A percentile compares a stretch with the other conserved stretches of the same genome.
phyloP scores from a whole-genome alignment of 768 basidiomycete genomes.

The Tephrocybe rancida region DNA sequence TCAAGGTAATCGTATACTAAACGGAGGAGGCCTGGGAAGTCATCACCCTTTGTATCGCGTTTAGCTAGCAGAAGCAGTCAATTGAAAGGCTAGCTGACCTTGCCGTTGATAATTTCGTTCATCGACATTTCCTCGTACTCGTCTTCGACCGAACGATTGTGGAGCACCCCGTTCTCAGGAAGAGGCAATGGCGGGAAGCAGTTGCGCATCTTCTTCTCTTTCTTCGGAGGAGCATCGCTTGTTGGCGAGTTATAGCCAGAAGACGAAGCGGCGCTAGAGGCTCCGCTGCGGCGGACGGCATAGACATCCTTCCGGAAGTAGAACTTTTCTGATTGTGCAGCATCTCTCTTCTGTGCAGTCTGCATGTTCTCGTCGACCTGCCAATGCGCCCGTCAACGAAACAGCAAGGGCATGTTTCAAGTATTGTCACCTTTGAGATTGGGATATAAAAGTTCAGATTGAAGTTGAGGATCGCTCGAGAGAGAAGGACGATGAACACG shows the following conservation, averaged over 20 bases:
- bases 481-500: conserved; percentile 92
- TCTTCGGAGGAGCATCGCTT: conserved; percentile 38
- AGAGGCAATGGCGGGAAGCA: conserved; percentile 68
- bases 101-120: conserved; percentile 94
- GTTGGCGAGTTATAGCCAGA: conserved; percentile 41
- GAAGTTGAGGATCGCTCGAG: conserved; percentile 90
- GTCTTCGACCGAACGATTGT: conserved; percentile 57
- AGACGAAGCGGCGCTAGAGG: conserved; percentile 50
- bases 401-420: background rate
- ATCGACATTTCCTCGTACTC: conserved; percentile 94
- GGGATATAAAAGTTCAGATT: conserved; percentile 95
- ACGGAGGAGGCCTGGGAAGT: conserved; percentile 80
- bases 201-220: conserved; percentile 70
- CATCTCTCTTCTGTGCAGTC: conserved; percentile 84
- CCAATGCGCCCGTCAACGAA: conserved; percentile 1
- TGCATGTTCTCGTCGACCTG: conserved; percentile 98
- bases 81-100: conserved; percentile 44
- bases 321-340: conserved; percentile 73
- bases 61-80: background rate
- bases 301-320: conserved; percentile 90
- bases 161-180: conserved; percentile 43
- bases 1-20: conserved; percentile 85
- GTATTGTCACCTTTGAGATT: conserved; percentile 78
- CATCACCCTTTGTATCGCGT: conserved; percentile 45
- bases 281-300: conserved; percentile 47